Percentiles rank a stretch among this genome's conserved stretches.
Conservation (phyloP, 2,329 filamentous ascomycete genomes). For the Helminthosporium solani region DNA sequence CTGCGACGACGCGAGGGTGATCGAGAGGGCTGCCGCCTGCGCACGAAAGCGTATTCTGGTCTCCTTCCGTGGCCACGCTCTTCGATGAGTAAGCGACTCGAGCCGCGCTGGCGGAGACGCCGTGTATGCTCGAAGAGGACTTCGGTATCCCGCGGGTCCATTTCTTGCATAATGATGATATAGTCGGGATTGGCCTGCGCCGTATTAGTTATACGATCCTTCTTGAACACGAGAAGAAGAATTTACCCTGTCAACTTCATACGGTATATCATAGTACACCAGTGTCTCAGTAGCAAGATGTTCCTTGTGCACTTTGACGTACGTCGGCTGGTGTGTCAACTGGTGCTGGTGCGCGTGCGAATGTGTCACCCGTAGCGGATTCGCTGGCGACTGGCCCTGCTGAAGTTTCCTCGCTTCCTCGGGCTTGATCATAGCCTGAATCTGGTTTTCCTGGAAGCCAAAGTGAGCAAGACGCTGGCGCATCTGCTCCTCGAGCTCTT, state of each 20-base stretch:
- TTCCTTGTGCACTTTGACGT: conserved; percentile 50
- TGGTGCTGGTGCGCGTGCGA: conserved; percentile 34
- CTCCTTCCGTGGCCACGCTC: conserved; percentile 42
- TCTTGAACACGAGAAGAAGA: background rate
- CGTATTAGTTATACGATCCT: conserved; percentile 8
- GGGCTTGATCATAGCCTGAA: conserved; percentile 50
- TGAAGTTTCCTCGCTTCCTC: conserved; percentile 46
- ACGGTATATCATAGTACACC: conserved; percentile 51
- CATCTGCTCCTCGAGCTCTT: conserved; percentile 49
- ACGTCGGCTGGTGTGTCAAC: conserved; percentile 43
- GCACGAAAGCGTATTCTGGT: conserved; percentile 50
- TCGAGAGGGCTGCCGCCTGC: conserved; percentile 31
- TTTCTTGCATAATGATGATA: conserved; percentile 53
- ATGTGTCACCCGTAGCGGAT: conserved; percentile 36
- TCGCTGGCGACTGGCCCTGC: conserved; percentile 33
- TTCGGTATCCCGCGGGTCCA: conserved; percentile 51
- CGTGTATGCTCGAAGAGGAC: conserved; percentile 54
- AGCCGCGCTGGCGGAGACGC: conserved; percentile 42
- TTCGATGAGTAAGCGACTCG: conserved; percentile 45
- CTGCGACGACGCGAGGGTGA: conserved; percentile 34
- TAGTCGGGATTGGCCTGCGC: conserved; percentile 47
- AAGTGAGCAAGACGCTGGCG: conserved; percentile 46
- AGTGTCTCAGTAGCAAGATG: conserved; percentile 50
- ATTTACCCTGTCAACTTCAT: conserved; percentile 51
- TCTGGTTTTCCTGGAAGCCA: conserved; percentile 51